These are phyloP conservation scores for Cyberlindnera galapagoensis DNA, from an alignment of 805 yeast species.

Conservation along the genomic window DNA sequence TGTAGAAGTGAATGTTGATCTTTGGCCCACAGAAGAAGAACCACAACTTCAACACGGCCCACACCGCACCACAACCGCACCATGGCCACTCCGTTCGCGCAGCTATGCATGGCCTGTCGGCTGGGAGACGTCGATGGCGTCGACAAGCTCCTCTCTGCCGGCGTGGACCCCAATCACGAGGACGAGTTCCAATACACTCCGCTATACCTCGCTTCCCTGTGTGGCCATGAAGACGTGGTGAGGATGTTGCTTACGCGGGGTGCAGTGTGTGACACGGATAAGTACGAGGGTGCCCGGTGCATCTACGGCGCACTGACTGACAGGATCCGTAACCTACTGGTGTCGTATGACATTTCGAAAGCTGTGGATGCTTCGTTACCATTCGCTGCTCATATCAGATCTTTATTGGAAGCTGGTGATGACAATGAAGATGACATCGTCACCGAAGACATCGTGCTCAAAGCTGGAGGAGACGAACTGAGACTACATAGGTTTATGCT, in stretches of 20 bases:
- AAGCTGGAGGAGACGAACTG: conserved; percentile 13
- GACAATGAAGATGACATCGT: conserved; percentile 19
- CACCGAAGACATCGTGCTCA: too few species aligned
- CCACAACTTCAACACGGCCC: too few species aligned
- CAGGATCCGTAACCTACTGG: conserved; percentile 48
- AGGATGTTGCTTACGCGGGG: conserved; percentile 54
- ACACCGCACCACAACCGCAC: too few species aligned
- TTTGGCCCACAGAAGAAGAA: neutral
- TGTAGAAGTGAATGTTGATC: neutral
- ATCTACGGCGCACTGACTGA: conserved; percentile 75
- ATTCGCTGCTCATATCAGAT: conserved; percentile 62
- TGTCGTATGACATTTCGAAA: conserved; percentile 60
- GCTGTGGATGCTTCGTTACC: conserved; percentile 64
- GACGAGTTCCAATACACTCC: conserved; percentile 78
- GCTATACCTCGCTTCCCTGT: conserved; percentile 60
- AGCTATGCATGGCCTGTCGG: conserved; percentile 61
- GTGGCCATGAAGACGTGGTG: conserved; percentile 71
- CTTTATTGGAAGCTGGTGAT: conserved; percentile 26
- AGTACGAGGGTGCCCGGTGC: conserved; percentile 76
- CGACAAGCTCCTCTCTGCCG: conserved; percentile 48
- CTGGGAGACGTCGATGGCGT: conserved; percentile 61
- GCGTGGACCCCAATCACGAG: conserved; percentile 40
- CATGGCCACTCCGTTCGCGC: conserved; percentile 21
- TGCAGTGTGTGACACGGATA: conserved; percentile 72
- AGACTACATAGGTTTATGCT: conserved; percentile 37